A percentile compares a stretch with the other conserved stretches of the same genome.
phyloP scores from a whole-genome alignment of 2,329 filamentous ascomycete species.

The Fusarium buxicola region DNA sequence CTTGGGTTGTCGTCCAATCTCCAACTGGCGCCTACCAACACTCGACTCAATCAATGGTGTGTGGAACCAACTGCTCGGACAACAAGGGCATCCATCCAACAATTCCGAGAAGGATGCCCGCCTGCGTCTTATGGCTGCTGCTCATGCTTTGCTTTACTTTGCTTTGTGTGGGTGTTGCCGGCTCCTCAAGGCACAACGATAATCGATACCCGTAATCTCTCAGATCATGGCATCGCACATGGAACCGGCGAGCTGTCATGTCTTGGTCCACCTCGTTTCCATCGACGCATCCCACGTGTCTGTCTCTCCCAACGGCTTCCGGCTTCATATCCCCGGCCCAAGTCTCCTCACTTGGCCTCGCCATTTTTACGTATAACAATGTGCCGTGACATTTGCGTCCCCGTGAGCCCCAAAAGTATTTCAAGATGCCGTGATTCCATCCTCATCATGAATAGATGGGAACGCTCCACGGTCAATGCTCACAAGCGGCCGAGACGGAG shows the following conservation, averaged over 20 bases:
- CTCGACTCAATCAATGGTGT: no score
- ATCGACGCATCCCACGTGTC: constrained; percentile 2
- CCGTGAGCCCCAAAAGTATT: neutral
- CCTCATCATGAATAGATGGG: no score
- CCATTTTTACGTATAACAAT: constrained; percentile 1
- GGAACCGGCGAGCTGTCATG: neutral
- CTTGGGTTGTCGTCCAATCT: neutral
- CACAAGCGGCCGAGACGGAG: neutral
- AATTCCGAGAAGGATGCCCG: neutral
- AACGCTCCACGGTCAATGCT: constrained; percentile 19
- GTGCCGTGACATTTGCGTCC: neutral
- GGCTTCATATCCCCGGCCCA: constrained; percentile 5
- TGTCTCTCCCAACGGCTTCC: neutral
- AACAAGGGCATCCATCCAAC: neutral
- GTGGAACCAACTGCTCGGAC: constrained; percentile 1
- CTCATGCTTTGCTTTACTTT: no score
- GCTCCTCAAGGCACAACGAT: neutral
- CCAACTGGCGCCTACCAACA: no score
- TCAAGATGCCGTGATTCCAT: neutral
- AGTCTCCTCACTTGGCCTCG: constrained; percentile 3
- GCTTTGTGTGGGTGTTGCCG: neutral
- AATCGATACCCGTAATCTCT: constrained; percentile 5
- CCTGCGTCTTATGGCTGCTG: constrained; percentile 8
- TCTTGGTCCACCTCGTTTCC: no score
- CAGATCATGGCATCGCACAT: constrained; percentile 6